These are phyloP conservation scores for Penicillium pancosmium DNA, from an alignment of 495 filamentous ascomycete species.

Conservation along the genomic window DNA sequence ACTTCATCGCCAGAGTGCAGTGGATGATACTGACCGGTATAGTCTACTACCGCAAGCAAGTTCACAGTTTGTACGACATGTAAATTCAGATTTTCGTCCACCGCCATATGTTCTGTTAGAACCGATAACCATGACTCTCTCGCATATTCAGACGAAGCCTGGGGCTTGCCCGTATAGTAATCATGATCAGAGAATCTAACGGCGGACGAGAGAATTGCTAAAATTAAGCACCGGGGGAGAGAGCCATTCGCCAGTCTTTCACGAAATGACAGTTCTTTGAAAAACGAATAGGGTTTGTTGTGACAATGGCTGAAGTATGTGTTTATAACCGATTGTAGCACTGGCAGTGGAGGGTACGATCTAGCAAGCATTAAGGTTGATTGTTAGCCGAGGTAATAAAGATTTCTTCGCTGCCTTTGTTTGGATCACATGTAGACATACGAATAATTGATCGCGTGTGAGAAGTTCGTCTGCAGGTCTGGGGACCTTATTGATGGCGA, in stretches of 20 bases:
- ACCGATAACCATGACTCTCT: conserved; percentile 34
- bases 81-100: conserved; percentile 26
- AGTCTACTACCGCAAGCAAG: conserved; percentile 30
- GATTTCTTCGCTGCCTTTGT: not conserved
- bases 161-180: conserved; percentile 21
- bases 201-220: conserved; percentile 30
- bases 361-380: not conserved
- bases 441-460: conserved; percentile 7
- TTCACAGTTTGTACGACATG: conserved; percentile 33
- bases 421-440: not conserved
- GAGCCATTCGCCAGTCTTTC: conserved; percentile 15
- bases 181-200: conserved; percentile 30
- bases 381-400: not conserved
- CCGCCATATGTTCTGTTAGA: conserved; percentile 28
- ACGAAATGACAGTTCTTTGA: conserved; percentile 32
- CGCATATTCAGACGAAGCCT: conserved; percentile 27
- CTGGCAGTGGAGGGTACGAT: conserved; percentile 21
- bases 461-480: not conserved
- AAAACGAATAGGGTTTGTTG: conserved; percentile 37
- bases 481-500: not conserved
- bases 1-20: not conserved
- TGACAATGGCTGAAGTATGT: conserved; percentile 33
- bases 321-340: conserved; percentile 26
- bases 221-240: conserved; percentile 26
- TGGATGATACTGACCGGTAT: conserved; percentile 20